phyloP scores from a whole-genome alignment of 257 asterid genomes.

The Lithospermum erythrorhizon region DNA sequence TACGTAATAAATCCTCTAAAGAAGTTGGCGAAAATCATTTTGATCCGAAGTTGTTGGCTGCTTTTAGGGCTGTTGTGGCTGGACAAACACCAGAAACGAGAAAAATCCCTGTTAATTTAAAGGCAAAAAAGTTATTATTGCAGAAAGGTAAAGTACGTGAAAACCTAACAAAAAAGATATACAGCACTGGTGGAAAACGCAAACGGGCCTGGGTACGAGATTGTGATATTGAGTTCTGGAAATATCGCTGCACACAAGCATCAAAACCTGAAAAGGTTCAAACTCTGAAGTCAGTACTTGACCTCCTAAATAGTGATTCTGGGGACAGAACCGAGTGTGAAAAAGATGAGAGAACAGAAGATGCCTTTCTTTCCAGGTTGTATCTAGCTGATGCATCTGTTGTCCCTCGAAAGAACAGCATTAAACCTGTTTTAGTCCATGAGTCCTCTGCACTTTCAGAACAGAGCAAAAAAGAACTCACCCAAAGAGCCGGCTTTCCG shows the following conservation, averaged over 20 bases:
- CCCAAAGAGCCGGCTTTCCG: conserved; percentile 19
- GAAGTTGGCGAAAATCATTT: conserved; percentile 51
- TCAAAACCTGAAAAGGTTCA: conserved; percentile 76
- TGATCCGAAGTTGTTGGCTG: conserved; percentile 86
- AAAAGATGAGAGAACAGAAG: conserved; percentile 37
- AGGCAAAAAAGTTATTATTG: conserved; percentile 66
- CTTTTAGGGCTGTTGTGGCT: conserved; percentile 87
- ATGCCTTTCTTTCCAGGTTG: conserved; percentile 73
- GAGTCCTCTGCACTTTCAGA: conserved; percentile 22
- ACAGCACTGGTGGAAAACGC: conserved; percentile 81
- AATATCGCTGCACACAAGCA: conserved; percentile 65
- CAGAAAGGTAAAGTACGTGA: conserved; percentile 96
- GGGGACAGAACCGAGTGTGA: conserved; percentile 24
- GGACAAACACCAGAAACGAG: conserved; percentile 52
- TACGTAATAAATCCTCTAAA: conserved; percentile 60
- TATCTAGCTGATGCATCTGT: conserved; percentile 89
- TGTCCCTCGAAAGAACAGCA: conserved; percentile 71
- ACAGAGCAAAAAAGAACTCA: conserved; percentile 24
- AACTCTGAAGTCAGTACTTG: conserved; percentile 82
- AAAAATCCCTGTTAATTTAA: conserved; percentile 50
- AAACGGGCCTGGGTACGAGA: conserved; percentile 88
- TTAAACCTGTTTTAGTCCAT: conserved; percentile 47
- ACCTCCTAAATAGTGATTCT: conserved; percentile 50
- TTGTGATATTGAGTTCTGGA: conserved; percentile 97
- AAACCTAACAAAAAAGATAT: conserved; percentile 79